These are phyloP conservation scores for Xerocomellus dryophilus DNA, from an alignment of 768 basidiomycete species.

Conservation along the genomic window DNA sequence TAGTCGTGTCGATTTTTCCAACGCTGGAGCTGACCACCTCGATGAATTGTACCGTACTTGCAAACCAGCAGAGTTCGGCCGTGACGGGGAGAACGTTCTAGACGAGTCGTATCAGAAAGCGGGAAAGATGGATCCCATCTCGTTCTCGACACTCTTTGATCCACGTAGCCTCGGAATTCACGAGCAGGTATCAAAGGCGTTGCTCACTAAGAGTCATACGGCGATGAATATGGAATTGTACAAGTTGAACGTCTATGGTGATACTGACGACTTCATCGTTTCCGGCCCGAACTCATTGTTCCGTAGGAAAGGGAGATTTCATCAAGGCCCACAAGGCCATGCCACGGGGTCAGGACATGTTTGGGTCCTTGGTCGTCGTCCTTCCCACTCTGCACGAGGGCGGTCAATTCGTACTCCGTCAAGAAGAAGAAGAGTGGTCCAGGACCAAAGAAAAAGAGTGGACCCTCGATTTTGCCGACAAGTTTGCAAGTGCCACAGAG, in stretches of 20 bases:
- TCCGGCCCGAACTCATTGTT: background rate
- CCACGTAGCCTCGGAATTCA: constrained; percentile 2
- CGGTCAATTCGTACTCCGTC: constrained; percentile 11
- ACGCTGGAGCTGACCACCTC: background rate
- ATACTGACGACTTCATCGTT: background rate
- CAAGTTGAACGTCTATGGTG: constrained; percentile 50
- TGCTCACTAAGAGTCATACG: constrained; percentile 1
- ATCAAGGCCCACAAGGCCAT: constrained; percentile 27
- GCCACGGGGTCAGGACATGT: constrained; percentile 38
- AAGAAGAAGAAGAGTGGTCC: constrained; percentile 4
- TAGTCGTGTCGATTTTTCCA: background rate
- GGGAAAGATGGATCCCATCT: constrained; percentile 39
- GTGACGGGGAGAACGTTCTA: background rate
- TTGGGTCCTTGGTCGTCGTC: constrained; percentile 52
- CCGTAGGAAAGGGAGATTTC: constrained; percentile 4
- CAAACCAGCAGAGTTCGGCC: constrained; percentile 8
- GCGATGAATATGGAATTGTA: constrained; percentile 33
- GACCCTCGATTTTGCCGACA: background rate
- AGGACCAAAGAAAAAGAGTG: constrained; percentile 5
- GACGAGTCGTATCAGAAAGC: constrained; percentile 37
- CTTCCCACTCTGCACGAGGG: constrained; percentile 37
- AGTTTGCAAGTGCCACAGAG: background rate
- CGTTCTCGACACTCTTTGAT: constrained; percentile 29
- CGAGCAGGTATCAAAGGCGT: background rate
- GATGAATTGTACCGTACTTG: constrained; percentile 1